A percentile compares a stretch with the other conserved stretches of the same genome.
phyloP scores from a whole-genome alignment of 148 eudicot species.

The Rhododendron ferrugineum region DNA sequence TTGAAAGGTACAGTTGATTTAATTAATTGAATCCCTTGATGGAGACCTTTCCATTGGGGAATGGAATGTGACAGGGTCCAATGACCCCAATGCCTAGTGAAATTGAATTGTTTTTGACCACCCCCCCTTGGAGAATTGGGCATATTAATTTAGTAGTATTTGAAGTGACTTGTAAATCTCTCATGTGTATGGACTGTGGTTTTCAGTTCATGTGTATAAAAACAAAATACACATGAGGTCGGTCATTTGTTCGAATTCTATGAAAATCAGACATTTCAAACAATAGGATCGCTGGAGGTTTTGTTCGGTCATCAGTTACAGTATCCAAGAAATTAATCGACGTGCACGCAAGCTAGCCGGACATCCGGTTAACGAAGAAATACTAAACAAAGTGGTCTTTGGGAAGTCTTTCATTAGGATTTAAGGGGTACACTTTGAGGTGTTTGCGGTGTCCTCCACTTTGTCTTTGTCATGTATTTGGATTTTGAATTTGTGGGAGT shows the following conservation, averaged over 20 bases:
- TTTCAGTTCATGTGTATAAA: background rate
- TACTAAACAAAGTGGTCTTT: background rate
- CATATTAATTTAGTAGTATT: background rate
- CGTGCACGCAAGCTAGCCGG: too few relatives aligned
- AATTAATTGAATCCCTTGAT: slow-evolving; percentile 18
- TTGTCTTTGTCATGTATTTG: background rate
- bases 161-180: background rate
- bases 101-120: slow-evolving; percentile 9
- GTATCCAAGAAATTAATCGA: too few relatives aligned
- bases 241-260: too few relatives aligned
- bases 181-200: too few relatives aligned
- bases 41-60: slow-evolving; percentile 16
- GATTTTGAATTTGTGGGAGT: background rate
- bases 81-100: slow-evolving; percentile 11
- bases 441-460: background rate
- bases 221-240: too few relatives aligned
- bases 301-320: too few relatives aligned
- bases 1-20: too few relatives aligned
- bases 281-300: too few relatives aligned
- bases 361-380: too few relatives aligned
- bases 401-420: background rate
- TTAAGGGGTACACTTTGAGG: background rate
- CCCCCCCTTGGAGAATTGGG: background rate
- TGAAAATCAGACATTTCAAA: too few relatives aligned
- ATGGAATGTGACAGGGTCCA: slow-evolving; percentile 4